phyloP scores from a whole-genome alignment of 2,329 filamentous ascomycete genomes.

The Calonectria pauciramosa region DNA sequence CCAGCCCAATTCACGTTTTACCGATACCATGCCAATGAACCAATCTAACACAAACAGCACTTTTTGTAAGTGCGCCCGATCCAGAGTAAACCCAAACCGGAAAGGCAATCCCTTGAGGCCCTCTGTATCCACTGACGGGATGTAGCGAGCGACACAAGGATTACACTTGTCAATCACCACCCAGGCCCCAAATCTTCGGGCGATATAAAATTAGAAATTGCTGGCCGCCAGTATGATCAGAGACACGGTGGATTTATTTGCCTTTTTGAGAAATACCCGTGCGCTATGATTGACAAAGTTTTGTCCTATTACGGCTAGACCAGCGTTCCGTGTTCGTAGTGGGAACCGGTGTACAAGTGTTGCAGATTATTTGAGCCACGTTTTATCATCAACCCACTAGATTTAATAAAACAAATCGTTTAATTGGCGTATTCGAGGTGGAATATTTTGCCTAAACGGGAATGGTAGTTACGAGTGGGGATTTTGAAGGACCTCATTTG shows the following conservation, averaged over 20 bases:
- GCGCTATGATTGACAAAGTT: not conserved
- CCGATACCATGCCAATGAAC: not conserved
- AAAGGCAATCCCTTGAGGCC: not conserved
- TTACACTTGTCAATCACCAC: not conserved
- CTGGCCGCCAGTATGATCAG: not conserved
- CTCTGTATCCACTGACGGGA: not conserved
- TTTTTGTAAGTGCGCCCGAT: not conserved
- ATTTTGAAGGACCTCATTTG: not conserved
- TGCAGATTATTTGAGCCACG: not conserved
- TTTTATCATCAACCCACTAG: not conserved
- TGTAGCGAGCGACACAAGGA: not conserved
- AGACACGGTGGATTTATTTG: not conserved
- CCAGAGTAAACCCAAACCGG: not conserved
- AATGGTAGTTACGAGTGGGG: not conserved
- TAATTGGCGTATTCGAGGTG: not conserved
- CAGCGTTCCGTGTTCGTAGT: not conserved
- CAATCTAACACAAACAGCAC: not conserved
- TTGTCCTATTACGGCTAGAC: not conserved
- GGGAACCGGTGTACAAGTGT: not conserved
- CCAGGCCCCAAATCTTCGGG: no score
- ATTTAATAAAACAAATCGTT: not conserved
- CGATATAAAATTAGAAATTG: not conserved
- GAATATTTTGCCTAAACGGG: slow-evolving; percentile 1
- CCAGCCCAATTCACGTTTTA: not conserved
- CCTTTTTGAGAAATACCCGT: not conserved